Evolutionary conservation across 225 moss, liverwort and hornwort species (phyloP), one percentile per base, ranked within the genome.

Genomic region (Marchantia polymorpha): DNA sequence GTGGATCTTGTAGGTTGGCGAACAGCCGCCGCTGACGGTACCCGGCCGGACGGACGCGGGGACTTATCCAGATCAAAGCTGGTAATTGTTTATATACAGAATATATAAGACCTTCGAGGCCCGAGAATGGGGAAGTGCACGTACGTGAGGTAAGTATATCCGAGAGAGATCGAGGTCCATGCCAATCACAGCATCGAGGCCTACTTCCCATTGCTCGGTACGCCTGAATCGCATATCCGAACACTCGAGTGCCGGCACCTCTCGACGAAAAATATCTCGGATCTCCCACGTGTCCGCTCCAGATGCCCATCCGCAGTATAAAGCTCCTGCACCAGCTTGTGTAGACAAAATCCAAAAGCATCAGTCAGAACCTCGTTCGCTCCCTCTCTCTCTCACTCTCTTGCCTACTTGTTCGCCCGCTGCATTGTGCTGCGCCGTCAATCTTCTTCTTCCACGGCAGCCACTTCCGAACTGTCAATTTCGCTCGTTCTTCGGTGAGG

Each of bases 81-180:
- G 39, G 39, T 39, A 39, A 39, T 39, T 39, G 39, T 39, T 39
- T 39, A 39, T 39, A 39, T 39, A 39, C 5, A 5, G 39, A 39
- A 5, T 2, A 39, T 39, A 2, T 2, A 5, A 5, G 39, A 39
- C 39, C 2, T 39, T 39, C 39, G 39, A 39, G 3, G 39, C 39
- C 25, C 9, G 27, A n/a, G 64, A 26, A 64, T 27, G 64, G 26
- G 26, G 25, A 64, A 23, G 6, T 64, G 26, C 25, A 72, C 56
- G 56, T 56, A 56, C 56, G 56, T 39, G 39, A 39, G 56, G 56
- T 56, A 56, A 72, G 46, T 72, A n/a, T 53, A 55, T 73, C 73
- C 54, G 27, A 13, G 73, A 16, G 73, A 54, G 14, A 73, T 73
- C 53, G 53, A 54, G 8, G 72, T 15, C 52, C 53, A 54, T 16